Evolutionary conservation across 2,329 filamentous ascomycete genomes (phyloP), one percentile per base, ranked within the genome.

Genomic region (Dissoconium aciculare): DNA sequence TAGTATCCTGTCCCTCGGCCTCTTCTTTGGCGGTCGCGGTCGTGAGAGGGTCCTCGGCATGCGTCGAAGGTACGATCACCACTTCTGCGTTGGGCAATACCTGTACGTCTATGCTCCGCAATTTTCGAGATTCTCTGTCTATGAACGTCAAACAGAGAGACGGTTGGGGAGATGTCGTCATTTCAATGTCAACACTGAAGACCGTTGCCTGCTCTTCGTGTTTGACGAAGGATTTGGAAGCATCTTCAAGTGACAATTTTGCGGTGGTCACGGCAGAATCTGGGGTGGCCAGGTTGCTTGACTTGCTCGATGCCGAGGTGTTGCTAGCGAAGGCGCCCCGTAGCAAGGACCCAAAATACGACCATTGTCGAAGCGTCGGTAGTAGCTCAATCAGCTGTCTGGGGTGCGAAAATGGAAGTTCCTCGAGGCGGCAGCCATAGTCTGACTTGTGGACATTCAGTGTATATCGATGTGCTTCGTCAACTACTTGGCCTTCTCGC

Each of bases 361-460:
- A 76, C 47, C 82, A 89, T 50, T 89, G 81, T 10, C 82, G 66
- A 11, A 89, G 59, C 3, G 67, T 61, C 0, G 81, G 79, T n/a
- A 91, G 62, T 48, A 85, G 71, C 31, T 70, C 66, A 5, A 85
- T 59, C 3, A 91, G 58, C 48, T 91, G 80, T 29, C 73, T 69
- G 0, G 82, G 82, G 46, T 91, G 82, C 2, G 72, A 71, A 47
- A 91, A 87, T 0, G 79, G 73, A 17, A 89, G 61, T 33, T 76
- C 71, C 1, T 67, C 68, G 5, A 91, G 53, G 3, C 64, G 62
- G 33, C 74, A 68, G 0, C 74, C 77, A 42, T 77, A 82, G 5
- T 83, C 78, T 2, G 72, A 69, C 51, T 81, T 82, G 32, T 78
- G 71, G 11, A 83, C 69, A 39, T 71, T 72, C 1, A 89, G 61